phyloP scores from a whole-genome alignment of 257 asterid genomes.

The Plantago major region DNA sequence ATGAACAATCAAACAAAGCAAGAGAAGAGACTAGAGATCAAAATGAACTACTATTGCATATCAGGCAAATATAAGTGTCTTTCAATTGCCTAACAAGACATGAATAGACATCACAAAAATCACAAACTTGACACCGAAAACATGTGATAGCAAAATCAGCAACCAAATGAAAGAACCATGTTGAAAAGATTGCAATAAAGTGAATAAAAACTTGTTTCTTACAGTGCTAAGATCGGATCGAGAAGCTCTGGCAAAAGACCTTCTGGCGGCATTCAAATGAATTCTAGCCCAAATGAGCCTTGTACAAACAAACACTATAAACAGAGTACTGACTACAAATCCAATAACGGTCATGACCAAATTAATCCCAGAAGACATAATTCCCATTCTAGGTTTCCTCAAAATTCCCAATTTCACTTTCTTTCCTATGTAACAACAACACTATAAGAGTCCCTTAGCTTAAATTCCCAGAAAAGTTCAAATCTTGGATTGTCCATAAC shows the following conservation, averaged over 20 bases:
- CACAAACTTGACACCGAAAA: conserved; percentile 9
- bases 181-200: background rate
- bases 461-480: conserved; percentile 21
- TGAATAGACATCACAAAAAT: conserved; percentile 13
- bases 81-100: background rate
- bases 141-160: background rate
- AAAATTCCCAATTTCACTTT: conserved; percentile 17
- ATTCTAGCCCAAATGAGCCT: conserved; percentile 82
- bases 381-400: conserved; percentile 15
- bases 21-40: conserved; percentile 10
- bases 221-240: conserved; percentile 74
- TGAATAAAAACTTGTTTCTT: conserved; percentile 26
- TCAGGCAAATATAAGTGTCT: conserved; percentile 10
- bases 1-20: conserved; percentile 23
- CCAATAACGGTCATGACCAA: conserved; percentile 93
- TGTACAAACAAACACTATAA: conserved; percentile 78
- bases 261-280: conserved; percentile 47
- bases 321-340: conserved; percentile 63
- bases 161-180: conserved; percentile 9
- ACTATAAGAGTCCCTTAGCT: conserved; percentile 15
- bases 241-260: conserved; percentile 40
- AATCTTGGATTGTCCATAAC: conserved; percentile 22
- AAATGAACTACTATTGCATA: background rate
- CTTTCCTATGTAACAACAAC: conserved; percentile 4
- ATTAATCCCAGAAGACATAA: conserved; percentile 60